These are phyloP conservation scores for Dactylonectria macrodidyma DNA, from an alignment of 2,329 filamentous ascomycete species.

Conservation along the genomic window DNA sequence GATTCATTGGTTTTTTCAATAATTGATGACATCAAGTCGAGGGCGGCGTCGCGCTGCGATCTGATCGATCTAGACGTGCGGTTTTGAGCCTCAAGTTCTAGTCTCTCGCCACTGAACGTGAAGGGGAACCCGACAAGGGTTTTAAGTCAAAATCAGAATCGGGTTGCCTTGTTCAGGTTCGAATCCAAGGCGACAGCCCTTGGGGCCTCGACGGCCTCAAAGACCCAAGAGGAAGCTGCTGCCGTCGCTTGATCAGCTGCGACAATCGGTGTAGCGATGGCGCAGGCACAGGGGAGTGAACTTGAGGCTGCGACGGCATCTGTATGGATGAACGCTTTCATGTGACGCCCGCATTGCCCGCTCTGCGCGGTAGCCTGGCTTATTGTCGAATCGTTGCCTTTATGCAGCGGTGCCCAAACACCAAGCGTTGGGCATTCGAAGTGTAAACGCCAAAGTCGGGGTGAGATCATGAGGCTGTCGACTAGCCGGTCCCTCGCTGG, in stretches of 20 bases:
- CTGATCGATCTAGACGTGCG: constrained; percentile 6
- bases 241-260: constrained; percentile 15
- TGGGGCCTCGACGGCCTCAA: constrained; percentile 7
- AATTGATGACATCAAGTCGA: constrained; percentile 39
- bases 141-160: constrained; percentile 12
- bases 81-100: constrained; percentile 23
- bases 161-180: constrained; percentile 15
- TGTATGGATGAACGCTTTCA: constrained; percentile 9
- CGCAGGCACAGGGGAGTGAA: not conserved
- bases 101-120: not conserved
- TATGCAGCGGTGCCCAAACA: constrained; percentile 36
- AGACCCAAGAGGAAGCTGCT: not conserved
- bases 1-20: constrained; percentile 21
- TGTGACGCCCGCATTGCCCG: constrained; percentile 7
- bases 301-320: not conserved
- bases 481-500: not conserved
- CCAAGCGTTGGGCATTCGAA: constrained; percentile 28
- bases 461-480: constrained; percentile 29
- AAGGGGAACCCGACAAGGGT: constrained; percentile 16
- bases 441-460: constrained; percentile 17
- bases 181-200: constrained; percentile 4
- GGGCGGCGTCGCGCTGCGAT: constrained; percentile 20
- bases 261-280: not conserved
- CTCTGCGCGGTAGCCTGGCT: constrained; percentile 2
- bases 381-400: constrained; percentile 15